phyloP scores from a whole-genome alignment of 1,284 basidiomycete species.

The Mrakiaceae sp. region DNA sequence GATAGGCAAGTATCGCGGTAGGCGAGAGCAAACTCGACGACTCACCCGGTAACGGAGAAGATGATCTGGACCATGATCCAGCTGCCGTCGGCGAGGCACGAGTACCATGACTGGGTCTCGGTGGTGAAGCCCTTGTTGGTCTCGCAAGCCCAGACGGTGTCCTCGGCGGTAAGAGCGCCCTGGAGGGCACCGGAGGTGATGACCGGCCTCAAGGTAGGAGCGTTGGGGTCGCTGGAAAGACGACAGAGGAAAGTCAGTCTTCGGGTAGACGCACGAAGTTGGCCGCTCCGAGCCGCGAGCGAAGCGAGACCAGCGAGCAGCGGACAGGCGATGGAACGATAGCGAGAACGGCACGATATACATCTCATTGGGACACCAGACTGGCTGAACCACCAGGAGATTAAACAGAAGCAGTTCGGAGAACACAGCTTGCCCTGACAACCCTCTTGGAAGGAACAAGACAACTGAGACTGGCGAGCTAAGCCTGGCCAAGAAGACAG shows the following conservation, averaged over 20 bases:
- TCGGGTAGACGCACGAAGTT: not conserved
- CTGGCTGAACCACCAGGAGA: no score
- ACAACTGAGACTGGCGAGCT: no score
- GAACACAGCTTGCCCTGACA: no score
- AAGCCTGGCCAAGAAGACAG: no score
- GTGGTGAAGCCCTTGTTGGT: slow-evolving; percentile 65
- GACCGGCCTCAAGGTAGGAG: slow-evolving; percentile 13
- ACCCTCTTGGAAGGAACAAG: no score
- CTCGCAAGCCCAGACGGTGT: slow-evolving; percentile 55
- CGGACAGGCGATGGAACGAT: no score
- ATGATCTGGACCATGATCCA: slow-evolving; percentile 85
- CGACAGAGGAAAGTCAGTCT: not conserved
- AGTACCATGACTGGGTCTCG: slow-evolving; percentile 88
- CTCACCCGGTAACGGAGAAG: slow-evolving; percentile 87
- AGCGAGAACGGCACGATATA: no score
- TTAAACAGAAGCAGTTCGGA: no score
- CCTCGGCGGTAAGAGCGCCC: slow-evolving; percentile 9
- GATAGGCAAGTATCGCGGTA: not conserved
- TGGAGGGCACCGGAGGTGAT: slow-evolving; percentile 9
- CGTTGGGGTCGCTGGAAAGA: not conserved
- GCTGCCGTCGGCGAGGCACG: slow-evolving; percentile 68
- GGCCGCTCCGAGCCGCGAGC: no score
- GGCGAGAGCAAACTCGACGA: slow-evolving; percentile 18
- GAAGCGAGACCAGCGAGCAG: no score
- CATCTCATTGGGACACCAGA: no score